Conservation (phyloP, 129 eudicot species). For the Flaveria linearis region DNA sequence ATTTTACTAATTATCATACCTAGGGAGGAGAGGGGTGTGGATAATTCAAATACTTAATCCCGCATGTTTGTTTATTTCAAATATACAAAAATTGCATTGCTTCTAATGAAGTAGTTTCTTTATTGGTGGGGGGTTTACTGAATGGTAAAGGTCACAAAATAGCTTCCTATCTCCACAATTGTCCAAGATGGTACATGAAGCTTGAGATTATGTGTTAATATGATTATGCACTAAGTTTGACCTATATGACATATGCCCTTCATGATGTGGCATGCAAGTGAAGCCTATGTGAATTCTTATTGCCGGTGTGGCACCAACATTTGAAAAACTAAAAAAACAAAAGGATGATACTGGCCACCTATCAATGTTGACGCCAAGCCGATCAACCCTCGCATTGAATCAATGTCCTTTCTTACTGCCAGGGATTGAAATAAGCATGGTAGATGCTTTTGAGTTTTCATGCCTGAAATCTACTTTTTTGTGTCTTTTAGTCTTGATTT, state of each 20-base stretch:
- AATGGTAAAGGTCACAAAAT: background rate
- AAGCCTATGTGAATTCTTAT: background rate
- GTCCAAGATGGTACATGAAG: background rate
- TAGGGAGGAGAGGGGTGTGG: background rate
- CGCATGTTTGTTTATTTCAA: background rate
- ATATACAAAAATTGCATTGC: background rate
- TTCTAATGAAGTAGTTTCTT: background rate
- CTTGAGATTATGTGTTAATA: background rate
- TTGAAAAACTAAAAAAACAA: background rate
- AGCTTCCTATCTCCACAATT: background rate
- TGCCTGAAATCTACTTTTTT: too few relatives aligned
- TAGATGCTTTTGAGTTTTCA: too few relatives aligned
- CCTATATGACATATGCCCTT: background rate
- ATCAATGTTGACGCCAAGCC: background rate
- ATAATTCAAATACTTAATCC: background rate
- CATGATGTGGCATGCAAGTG: background rate
- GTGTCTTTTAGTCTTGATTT: too few relatives aligned
- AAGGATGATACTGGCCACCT: background rate
- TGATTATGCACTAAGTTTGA: background rate
- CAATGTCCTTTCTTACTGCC: background rate
- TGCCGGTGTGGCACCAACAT: background rate
- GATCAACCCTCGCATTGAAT: background rate
- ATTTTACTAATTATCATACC: background rate
- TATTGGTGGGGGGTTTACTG: background rate
- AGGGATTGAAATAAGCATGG: too few relatives aligned